Evolutionary conservation across 208 protist species (phyloP).

Genomic region (Acanthamoeba healyi): DNA sequence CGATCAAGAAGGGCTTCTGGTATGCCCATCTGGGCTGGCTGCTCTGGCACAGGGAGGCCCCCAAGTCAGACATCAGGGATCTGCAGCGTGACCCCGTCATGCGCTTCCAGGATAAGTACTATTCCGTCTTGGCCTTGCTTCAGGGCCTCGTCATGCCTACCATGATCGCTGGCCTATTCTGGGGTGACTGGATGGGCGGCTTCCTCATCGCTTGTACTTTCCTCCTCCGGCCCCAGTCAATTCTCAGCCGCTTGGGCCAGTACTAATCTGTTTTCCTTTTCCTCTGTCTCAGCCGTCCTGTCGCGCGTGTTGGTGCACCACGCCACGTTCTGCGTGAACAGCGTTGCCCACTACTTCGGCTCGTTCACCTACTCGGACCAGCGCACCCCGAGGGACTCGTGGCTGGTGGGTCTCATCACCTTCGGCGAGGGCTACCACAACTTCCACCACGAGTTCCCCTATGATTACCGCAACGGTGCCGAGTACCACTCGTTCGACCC

Average conservation of each 20-base stretch:
- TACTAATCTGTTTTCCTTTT: not conserved
- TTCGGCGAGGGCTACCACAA: conserved; percentile 93
- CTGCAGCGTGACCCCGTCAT: conserved; percentile 84
- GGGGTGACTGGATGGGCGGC: conserved; percentile 86
- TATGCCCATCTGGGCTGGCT: conserved; percentile 88
- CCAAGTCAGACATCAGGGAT: conserved; percentile 85
- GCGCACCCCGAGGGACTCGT: conserved; percentile 80
- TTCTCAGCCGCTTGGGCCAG: too few relatives aligned
- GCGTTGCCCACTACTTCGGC: conserved; percentile 90
- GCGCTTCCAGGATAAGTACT: conserved; percentile 88
- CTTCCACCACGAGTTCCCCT: conserved; percentile 91
- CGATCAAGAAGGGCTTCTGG: conserved; percentile 77
- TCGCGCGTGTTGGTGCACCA: conserved; percentile 88
- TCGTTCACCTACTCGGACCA: conserved; percentile 85
- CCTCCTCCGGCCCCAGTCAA: too few relatives aligned
- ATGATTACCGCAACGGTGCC: conserved; percentile 90
- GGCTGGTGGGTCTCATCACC: conserved; percentile 88
- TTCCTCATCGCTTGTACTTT: conserved; percentile 82
- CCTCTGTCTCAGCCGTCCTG: conserved; percentile 74
- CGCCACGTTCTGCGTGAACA: conserved; percentile 91
- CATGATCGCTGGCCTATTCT: conserved; percentile 82
- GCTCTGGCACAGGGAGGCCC: conserved; percentile 79
- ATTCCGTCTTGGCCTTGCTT: conserved; percentile 79
- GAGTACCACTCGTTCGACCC: conserved; percentile 88
- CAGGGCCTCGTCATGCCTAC: conserved; percentile 86